Evolutionary conservation across 2,329 filamentous ascomycete genomes (phyloP).

Genomic region (Chlorencoelia australis): DNA sequence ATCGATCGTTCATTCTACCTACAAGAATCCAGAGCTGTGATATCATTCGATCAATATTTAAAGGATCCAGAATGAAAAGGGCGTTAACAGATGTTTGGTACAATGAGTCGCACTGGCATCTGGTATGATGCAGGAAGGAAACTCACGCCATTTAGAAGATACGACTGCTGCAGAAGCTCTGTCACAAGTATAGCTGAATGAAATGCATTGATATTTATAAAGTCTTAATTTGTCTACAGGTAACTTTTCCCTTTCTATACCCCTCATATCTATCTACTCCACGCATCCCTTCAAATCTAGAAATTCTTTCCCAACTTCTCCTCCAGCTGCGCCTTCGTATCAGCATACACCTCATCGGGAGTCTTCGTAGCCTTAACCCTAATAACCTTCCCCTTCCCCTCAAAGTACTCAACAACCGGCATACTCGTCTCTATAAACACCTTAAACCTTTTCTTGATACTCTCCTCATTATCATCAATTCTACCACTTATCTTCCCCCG

Average conservation of each 20-base stretch:
- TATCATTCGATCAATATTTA: constrained; percentile 4
- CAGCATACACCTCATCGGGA: constrained; percentile 51
- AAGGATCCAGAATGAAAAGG: no score
- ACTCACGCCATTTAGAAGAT: constrained; percentile 9
- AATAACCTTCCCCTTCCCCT: constrained; percentile 66
- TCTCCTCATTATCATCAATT: constrained; percentile 88
- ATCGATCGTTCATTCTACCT: neutral
- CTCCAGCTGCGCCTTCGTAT: constrained; percentile 40
- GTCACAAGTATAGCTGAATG: no score
- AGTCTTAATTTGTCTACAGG: constrained; percentile 5
- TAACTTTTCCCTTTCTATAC: constrained; percentile 2
- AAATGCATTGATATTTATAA: constrained; percentile 10
- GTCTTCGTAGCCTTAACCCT: constrained; percentile 62
- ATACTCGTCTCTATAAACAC: constrained; percentile 94
- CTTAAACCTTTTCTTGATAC: constrained; percentile 91
- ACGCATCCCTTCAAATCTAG: constrained; percentile 16
- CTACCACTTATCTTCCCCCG: constrained; percentile 45
- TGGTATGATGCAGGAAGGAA: constrained; percentile 23
- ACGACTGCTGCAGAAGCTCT: no score
- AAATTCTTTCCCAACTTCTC: constrained; percentile 39
- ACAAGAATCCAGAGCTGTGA: no score
- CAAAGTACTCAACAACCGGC: constrained; percentile 87
- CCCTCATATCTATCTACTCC: constrained; percentile 4
- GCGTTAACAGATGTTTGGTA: constrained; percentile 23
- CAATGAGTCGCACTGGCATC: constrained; percentile 24